phyloP scores from a whole-genome alignment of 2,329 filamentous ascomycete genomes.

The Alternaria incomplexa region DNA sequence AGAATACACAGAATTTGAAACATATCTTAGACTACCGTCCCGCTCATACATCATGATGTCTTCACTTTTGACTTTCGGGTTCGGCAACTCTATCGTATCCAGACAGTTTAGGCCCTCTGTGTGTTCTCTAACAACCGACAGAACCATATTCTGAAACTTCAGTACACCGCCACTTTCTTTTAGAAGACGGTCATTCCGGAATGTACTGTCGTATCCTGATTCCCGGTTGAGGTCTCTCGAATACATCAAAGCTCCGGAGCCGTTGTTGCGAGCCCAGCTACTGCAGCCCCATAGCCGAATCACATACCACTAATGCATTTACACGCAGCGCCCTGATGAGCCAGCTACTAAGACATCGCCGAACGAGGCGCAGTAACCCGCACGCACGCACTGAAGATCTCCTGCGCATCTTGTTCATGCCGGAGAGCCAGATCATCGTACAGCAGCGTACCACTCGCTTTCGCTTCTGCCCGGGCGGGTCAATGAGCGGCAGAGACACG shows the following conservation, averaged over 20 bases:
- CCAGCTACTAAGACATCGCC: constrained; percentile 6
- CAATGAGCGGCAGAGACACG: neutral
- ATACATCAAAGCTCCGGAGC: constrained; percentile 14
- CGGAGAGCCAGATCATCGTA: neutral
- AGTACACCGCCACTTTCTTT: constrained; percentile 6
- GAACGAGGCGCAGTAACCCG: constrained; percentile 6
- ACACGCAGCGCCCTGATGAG: constrained; percentile 6
- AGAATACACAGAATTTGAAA: constrained; percentile 33
- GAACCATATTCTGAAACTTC: neutral
- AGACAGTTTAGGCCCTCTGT: neutral
- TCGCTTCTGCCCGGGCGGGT: constrained; percentile 10
- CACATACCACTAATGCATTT: constrained; percentile 17
- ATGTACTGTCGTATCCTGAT: neutral
- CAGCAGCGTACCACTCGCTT: neutral
- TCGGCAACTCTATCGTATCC: neutral
- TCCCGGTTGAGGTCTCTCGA: neutral
- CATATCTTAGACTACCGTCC: constrained; percentile 20
- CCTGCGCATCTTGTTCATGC: constrained; percentile 14
- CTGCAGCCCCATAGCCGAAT: constrained; percentile 15
- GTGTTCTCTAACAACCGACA: constrained; percentile 3
- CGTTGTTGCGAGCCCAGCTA: constrained; percentile 19
- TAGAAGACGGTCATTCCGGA: neutral
- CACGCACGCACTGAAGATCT: constrained; percentile 10
- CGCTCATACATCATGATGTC: constrained; percentile 3
- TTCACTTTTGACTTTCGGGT: neutral